Base-by-base conservation (phyloP, 495 filamentous ascomycete genomes). In the Hyaloscypha bicolor region DNA sequence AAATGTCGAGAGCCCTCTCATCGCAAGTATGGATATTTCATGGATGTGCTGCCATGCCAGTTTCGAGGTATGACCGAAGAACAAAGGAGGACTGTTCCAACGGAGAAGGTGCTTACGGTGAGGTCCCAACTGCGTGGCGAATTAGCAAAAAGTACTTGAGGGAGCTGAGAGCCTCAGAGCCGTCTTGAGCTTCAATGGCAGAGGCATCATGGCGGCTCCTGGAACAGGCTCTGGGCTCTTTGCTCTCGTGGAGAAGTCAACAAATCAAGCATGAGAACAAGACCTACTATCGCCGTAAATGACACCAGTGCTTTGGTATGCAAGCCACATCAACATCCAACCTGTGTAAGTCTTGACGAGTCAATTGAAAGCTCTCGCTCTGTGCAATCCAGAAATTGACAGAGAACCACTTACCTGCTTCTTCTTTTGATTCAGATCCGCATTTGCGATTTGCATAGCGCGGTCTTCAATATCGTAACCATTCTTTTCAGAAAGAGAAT, bases 61-160 rank as follows among this genome's bases (percentile, higher is more conserved):
- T 8, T 48, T 19, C 4, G 16, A 48, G 12, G 22, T 9, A 64
- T 16, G 14, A 30, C n/a, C 8, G 48, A 55, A 29, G 21, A 55
- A 29, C 25, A 25, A 63, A 16, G n/a, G 12, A 52, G 3, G 37
- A 9, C 0, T 30, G 48, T 48, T 48, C 42, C 35, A 1, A 48
- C 4, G 8, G 16, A 16, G 16, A 48, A 48, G 16, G 16, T 4
- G 35, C 48, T 32, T 91, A 83, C 11, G 90, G 90, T 64, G 85
- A 89, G 14, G 90, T 92, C 45, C 90, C 90, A 68, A 92, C 35
- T 37, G 35, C 8, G 35, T 3, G 8, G 35, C 35, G 35, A 37
- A 37, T 37, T 37, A 37, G 35, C 35, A 37, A 37, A 12, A 37
- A 12, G 35, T 3, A 1, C 12, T 25, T 25, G 25, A 25, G 12